Evolutionary conservation across 2,329 filamentous ascomycete species (phyloP), one percentile per base, ranked within the genome.

Genomic region (Fusarium buharicum): DNA sequence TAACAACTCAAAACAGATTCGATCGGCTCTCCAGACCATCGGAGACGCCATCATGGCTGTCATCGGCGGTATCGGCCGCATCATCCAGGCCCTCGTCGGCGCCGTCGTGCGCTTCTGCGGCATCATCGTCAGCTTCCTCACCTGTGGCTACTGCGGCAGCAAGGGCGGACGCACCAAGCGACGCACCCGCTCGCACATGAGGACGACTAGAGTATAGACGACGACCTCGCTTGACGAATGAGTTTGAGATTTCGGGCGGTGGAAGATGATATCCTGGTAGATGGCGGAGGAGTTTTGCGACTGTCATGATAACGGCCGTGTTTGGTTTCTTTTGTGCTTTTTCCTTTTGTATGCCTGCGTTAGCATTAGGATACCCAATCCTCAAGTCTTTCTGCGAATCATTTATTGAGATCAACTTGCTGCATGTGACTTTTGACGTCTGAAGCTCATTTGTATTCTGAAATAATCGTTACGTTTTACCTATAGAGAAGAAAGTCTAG

Each of bases 1-100:
- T 70, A 64, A 73, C 64, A 6, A 22, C 16, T 14, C 10, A 20
- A 28, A 7, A 34, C 36, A 90, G 87, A 81, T 90, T 73, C 68
- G 81, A 71, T 79, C 79, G 71, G 74, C 85, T 74, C 82, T 90
- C 77, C 83, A 79, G 64, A 84, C 88, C 68, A 88, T 91, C 75
- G 89, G 89, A 50, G 79, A 79, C 64, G 83, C 82, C 72, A 81
- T 91, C 60, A 91, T 89, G 83, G 84, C 85, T 70, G 82, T 92
- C 69, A 82, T 92, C 67, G 84, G 85, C 66, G 88, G 84, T 69
- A 86, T 92, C 69, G 89, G 85, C 50, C 74, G 77, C 64, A 84
- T 91, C 76, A 78, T 89, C 48, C 83, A 82, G 63, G 86, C 86
- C 69, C 88, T 92, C 72, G 84, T 92, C 75, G 82, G 82, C 74